Conservation (phyloP, 768 basidiomycete genomes). For the Lentinula sp. region DNA sequence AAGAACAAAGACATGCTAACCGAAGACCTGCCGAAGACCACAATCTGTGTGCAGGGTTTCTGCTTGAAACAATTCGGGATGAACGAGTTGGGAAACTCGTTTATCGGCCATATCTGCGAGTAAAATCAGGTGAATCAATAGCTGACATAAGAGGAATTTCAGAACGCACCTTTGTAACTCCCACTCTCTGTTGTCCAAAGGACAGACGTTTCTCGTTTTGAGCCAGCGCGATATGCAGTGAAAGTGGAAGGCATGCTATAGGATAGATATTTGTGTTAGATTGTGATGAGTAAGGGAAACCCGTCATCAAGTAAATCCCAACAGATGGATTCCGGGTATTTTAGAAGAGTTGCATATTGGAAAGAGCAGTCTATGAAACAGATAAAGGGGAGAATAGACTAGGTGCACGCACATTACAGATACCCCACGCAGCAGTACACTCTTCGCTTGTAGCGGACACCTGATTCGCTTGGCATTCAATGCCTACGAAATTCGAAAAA, state of each 20-base stretch:
- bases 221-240: conserved; percentile 99
- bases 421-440: conserved; percentile 98
- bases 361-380: neutral
- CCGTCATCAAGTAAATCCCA: neutral
- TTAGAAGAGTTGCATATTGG: neutral
- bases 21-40: no score
- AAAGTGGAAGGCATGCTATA: conserved; percentile 97
- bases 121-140: neutral
- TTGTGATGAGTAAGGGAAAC: neutral
- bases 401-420: conserved; percentile 75
- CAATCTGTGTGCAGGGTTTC: neutral
- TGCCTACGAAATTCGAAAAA: conserved; percentile 50
- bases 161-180: conserved; percentile 87
- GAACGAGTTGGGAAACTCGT: neutral
- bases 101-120: neutral
- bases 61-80: no score
- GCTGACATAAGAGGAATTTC: neutral
- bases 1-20: no score
- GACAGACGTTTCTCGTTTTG: conserved; percentile 95
- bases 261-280: neutral
- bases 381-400: neutral
- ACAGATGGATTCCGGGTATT: neutral
- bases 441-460: conserved; percentile 95
- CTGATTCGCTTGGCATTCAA: conserved; percentile 99
- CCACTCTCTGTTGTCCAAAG: conserved; percentile 94